A percentile compares a stretch with the other conserved stretches of the same genome.
phyloP scores from a whole-genome alignment of 176 grass and related monocot species.

The Urochloa ruziziensis region DNA sequence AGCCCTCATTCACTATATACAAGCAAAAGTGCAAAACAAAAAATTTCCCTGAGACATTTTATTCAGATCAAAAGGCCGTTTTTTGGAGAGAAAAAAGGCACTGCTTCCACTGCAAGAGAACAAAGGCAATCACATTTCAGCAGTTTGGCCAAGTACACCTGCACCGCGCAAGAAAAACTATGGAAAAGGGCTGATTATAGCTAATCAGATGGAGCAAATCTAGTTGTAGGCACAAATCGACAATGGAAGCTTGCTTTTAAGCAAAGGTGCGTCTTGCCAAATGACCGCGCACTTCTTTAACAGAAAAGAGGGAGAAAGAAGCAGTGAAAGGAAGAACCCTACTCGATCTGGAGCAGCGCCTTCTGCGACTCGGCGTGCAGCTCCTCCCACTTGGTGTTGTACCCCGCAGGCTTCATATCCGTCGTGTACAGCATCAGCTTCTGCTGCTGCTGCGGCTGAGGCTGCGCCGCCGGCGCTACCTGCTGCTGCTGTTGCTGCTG shows the following conservation, averaged over 20 bases:
- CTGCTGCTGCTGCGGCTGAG: constrained; percentile 38
- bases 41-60: not conserved
- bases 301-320: not conserved
- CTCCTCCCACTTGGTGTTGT: constrained; percentile 79
- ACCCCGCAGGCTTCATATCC: constrained; percentile 66
- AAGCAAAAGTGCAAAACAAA: not conserved
- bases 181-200: not conserved
- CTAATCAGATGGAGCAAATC: constrained; percentile 3
- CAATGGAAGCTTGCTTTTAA: not conserved
- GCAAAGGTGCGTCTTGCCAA: not conserved
- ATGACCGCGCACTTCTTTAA: not conserved
- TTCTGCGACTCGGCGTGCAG: constrained; percentile 82
- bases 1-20: not conserved
- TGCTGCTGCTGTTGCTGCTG: constrained; percentile 22
- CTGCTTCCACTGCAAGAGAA: not conserved
- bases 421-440: constrained; percentile 56
- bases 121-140: not conserved
- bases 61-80: not conserved
- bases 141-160: not conserved
- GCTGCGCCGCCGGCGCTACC: constrained; percentile 12
- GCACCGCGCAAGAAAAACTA: not conserved
- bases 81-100: not conserved
- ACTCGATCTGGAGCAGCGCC: constrained; percentile 82
- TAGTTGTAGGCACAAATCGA: not conserved
- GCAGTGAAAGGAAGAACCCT: constrained; percentile 20